Base-by-base conservation (phyloP, 2,329 filamentous ascomycete species). In the Trichoderma semiorbis region DNA sequence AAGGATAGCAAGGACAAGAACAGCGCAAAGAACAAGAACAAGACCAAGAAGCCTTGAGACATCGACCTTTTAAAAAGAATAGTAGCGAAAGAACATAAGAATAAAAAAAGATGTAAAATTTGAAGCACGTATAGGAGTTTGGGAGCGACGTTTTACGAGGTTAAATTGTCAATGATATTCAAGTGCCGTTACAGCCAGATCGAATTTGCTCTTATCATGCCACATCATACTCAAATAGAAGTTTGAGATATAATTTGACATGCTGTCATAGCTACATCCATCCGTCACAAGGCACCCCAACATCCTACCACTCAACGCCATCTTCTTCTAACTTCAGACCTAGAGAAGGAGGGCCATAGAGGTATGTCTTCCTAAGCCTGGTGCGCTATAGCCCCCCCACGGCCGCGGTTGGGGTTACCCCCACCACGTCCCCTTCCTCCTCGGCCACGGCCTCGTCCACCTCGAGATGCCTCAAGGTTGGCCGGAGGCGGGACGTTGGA, bases 401-500 rank as follows among this genome's bases (percentile, higher is more conserved):
- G 80, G 57, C 81, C 79, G 47, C 82, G 78, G 18, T 79, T 75
- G 50, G 74, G 72, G 18, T 79, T 76, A 50, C 74, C 72, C 16
- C 78, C 79, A 21, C 82, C 81, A 28, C 81, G 78, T 30, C 81
- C 83, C 67, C 83, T 78, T 50, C 81, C 81, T 61, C 84, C 80
- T 16, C 83, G 79, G 14, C 81, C 81, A 69, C 82, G 80, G 10
- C 83, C 81, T 36, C 82, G 81, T 50, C 81, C 77, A 39, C 81
- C 77, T 36, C 83, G 80, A 32, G 81, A 77, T 21, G 81, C 76
- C 74, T 91, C 85, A 14, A 92, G 80, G 57, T 79, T 85, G 1
- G 87, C 80, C 1, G 91, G 91, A 26, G 91, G 91, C 34, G 89
- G 88, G 8, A 91, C 87, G 18, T 85, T 85, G 72, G 85, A 85